Evolutionary conservation across 1,284 basidiomycete species (phyloP), one percentile per base, ranked within the genome.

Genomic region (Ustilago tritici): DNA sequence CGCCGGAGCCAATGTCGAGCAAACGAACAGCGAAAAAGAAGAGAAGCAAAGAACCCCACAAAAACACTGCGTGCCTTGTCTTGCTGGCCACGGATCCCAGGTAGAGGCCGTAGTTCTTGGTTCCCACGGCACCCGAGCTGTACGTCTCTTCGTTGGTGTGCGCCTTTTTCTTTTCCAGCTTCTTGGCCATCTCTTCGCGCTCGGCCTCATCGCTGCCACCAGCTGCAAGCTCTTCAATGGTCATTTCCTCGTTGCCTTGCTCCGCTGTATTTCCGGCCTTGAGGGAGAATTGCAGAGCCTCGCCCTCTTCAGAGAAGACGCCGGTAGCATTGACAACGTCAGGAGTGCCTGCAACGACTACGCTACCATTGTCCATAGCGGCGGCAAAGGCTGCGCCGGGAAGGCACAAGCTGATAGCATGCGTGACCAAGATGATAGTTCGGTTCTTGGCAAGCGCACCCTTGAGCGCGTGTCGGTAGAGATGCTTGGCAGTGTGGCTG

Each of bases 401-500:
- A 23, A 92, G 88, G 19, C 92, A 91, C 2, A 93, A 88, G 64
- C 92, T 90, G 73, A 95, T 91, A 80, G 95, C 93, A 85, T 96
- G 94, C 0, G 93, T 95, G 41, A 95, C 93, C 5, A 96, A 88
- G 64, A 95, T 90, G 56, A 93, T 90, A 1, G 92, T 93, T 15
- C 92, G 89, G 62, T 91, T 88, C 2, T 88, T 89, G 28, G 93
- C 83, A 11, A 93, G 87, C 11, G 91, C 90, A 0, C 92, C 92
- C 15, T 88, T 87, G 43, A 93, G 86, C 11, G 92, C 88, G 43
- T 93, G 84, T 81, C 90, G 91, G n/a, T 92, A 88, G 34, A 93
- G 86, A 83, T 90, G 92, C 73, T 91, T 90, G 49, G 93, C 92
- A 2, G 93, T 94, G 82, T 95, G 93, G 87, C 93, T 93, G 86